Evolutionary conservation across 1,284 basidiomycete species (phyloP).

Genomic region (Apiotrichum gracile): DNA sequence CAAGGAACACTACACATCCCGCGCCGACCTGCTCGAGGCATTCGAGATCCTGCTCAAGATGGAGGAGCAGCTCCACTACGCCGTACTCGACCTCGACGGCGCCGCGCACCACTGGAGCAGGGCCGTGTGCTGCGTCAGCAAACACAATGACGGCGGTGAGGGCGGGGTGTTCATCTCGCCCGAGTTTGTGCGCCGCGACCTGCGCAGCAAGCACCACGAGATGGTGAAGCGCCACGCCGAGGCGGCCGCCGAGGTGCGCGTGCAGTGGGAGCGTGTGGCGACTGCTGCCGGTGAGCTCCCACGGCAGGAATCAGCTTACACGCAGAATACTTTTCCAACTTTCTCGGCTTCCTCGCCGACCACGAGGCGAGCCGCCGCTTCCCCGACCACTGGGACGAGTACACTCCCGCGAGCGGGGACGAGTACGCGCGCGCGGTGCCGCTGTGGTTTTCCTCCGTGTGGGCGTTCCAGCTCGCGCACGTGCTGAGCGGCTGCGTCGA

Average conservation of each 20-base stretch:
- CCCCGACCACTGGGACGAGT: neutral
- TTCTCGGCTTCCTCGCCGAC: neutral
- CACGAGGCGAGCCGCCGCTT: neutral
- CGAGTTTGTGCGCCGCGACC: neutral
- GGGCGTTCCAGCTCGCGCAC: constrained; percentile 1
- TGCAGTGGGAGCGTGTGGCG: neutral
- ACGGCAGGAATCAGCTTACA: no score
- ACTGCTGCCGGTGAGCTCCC: neutral
- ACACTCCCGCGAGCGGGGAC: neutral
- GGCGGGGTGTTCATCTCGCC: neutral
- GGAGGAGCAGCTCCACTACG: constrained; percentile 2
- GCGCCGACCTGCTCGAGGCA: neutral
- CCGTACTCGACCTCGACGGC: neutral
- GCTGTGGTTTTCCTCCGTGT: neutral
- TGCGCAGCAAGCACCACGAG: no score
- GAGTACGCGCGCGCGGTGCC: neutral
- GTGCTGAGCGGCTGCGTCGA: neutral
- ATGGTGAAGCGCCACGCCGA: neutral
- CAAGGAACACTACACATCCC: neutral
- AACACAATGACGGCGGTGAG: neutral
- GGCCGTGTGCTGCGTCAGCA: neutral
- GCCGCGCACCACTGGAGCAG: neutral
- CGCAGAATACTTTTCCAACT: neutral
- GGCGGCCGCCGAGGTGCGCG: neutral
- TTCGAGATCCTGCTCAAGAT: neutral